Evolutionary conservation across 768 basidiomycete genomes (phyloP), one percentile per base, ranked within the genome.

Genomic region (Lyophyllum decastes): DNA sequence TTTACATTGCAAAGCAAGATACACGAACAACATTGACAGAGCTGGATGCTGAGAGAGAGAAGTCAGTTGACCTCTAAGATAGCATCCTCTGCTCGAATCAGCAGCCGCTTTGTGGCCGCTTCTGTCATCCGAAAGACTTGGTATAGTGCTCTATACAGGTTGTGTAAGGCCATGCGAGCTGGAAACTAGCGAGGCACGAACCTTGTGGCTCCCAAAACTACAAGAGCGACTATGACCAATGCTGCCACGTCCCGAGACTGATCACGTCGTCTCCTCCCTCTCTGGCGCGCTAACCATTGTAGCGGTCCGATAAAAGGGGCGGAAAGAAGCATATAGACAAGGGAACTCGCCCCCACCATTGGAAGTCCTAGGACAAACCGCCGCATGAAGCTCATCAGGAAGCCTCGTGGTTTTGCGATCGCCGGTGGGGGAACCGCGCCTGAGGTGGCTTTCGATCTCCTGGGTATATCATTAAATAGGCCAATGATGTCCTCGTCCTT

Each of bases 351-450:
- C 10, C 91, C 90, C 12, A 94, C 80, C 55, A 92, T 78, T 26
- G 92, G 90, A 14, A 93, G 75, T 22, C 92, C 92, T 24, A 94
- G 68, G 12, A 93, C 62, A 68, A 93, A 88, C n/a, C 90, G 85
- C 41, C 82, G 83, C 52, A 89, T 60, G 62, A 92, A 83, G 30
- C 79, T 75, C 57, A 72, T 75, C 10, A 91, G 40, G 40, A 90
- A 56, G 35, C 86, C 76, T 14, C 63, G 55, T 52, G 55, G 35
- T 64, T 66, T 49, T 64, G 60, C 24, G 24, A 40, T 22, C 54
- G 61, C 57, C 66, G 65, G 54, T 44, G 59, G 61, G 57, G 59
- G 44, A 22, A 59, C 33, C 40, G 24, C 55, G 52, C 48, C 54
- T 58, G 43, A 12, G 50, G 26, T 19, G 57, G 55, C 43, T 49